Evolutionary conservation across 2,329 filamentous ascomycete genomes (phyloP), one percentile per base, ranked within the genome.

Genomic region (Trichophyton equinum): DNA sequence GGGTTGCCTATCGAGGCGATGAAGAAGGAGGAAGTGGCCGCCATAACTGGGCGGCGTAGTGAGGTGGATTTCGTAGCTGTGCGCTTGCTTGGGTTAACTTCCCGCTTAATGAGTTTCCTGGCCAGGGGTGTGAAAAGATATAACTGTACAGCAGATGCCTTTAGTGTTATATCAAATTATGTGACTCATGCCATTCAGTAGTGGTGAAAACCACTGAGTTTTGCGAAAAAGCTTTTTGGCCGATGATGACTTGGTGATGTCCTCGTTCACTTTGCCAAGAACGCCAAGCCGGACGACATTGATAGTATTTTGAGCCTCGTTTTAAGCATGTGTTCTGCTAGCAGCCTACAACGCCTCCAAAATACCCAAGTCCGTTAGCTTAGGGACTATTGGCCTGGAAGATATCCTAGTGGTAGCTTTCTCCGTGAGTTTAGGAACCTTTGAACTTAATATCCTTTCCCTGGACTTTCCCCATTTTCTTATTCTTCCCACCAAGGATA

Each of bases 1-100:
- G 88, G 90, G 68, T 97, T 97, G 66, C 94, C 94, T 64, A 99
- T 82, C 64, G 89, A 94, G 76, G 91, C 82, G 68, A 97, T 80
- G 61, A 97, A 83, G 67, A 95, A 57, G 9, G 55, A 42, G 36
- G 55, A 25, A 11, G 33, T 40, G 6, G 55, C 25, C 30, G 51
- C 27, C 51, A 55, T 55, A 18, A 13, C 51, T 22, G 33, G 18
- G 15, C 30, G 22, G 5, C 9, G 13, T 55, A 11, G 11, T n/a
- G 4, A 4, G 33, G 9, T 13, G 11, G 27, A 30, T 6, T 30
- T 30, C 6, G 30, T 27, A 13, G 15, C 33, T 15, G 18, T 51
- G 13, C 9, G 11, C 20, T 30, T n/a, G 51, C 5, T 25, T 4
- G 15, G 2, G 49, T 55, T 38, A 13, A 13, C 33, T 38, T 1